A percentile compares a stretch with the other conserved stretches of the same genome.
phyloP scores from a whole-genome alignment of 768 basidiomycete species.

The Suillus subluteus region DNA sequence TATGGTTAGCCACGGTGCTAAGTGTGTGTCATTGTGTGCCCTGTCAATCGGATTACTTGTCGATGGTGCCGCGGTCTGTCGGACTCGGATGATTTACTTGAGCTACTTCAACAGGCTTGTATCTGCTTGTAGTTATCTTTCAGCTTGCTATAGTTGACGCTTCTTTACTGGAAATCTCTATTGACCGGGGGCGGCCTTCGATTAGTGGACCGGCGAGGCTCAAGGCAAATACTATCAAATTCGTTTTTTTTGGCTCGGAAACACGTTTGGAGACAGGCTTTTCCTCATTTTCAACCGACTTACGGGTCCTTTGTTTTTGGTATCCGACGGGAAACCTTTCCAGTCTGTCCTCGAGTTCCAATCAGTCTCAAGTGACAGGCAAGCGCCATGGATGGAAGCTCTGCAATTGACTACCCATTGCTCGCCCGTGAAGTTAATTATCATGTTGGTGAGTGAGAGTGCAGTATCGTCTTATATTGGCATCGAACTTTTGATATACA shows the following conservation, averaged over 20 bases:
- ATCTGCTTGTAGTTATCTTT: not conserved
- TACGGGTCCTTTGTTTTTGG: not conserved
- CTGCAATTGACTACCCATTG: not conserved
- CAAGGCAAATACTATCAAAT: not conserved
- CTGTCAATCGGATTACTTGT: not conserved
- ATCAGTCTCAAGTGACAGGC: not conserved
- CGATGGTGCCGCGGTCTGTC: constrained; percentile 6
- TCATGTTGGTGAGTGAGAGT: not conserved
- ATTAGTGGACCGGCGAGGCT: not conserved
- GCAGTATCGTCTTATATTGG: not conserved
- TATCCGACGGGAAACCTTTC: not conserved
- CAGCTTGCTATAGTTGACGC: not conserved
- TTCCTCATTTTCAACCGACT: not conserved
- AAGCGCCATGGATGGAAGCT: not conserved
- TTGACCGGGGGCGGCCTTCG: not conserved
- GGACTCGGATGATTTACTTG: not conserved
- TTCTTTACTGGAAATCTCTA: not conserved
- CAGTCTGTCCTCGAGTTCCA: not conserved
- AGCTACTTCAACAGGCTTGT: not conserved
- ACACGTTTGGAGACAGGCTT: not conserved
- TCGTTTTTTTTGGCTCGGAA: too few species aligned
- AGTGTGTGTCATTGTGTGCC: not conserved
- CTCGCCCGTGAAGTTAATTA: constrained; percentile 1
- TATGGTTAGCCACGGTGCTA: not conserved
- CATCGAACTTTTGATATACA: constrained; percentile 7